A percentile compares a stretch with the other conserved stretches of the same genome.
Conservation (phyloP, 371 early-diverging fungal species). For the Phascolomyces articulosus region DNA sequence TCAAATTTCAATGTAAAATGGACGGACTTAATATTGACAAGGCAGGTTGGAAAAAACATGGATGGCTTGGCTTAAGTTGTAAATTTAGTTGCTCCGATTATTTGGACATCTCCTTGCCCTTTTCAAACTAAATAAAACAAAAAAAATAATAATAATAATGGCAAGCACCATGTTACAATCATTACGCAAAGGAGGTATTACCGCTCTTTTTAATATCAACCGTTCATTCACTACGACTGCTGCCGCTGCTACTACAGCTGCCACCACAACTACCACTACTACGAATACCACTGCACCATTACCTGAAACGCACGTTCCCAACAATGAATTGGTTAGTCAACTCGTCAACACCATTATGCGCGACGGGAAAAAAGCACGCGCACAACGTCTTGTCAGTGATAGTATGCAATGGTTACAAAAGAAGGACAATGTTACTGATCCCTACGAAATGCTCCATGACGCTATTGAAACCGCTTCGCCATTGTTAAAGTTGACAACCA, state of each 20-base stretch:
- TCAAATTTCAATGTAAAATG: too few species aligned
- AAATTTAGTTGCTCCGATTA: not conserved
- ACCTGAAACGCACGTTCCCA: conserved; percentile 30
- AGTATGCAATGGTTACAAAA: conserved; percentile 73
- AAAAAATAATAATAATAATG: conserved; percentile 5
- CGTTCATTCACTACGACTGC: not conserved
- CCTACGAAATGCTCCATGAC: conserved; percentile 64
- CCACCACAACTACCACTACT: not conserved
- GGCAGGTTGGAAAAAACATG: not conserved
- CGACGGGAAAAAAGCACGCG: conserved; percentile 81
- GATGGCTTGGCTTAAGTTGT: conserved; percentile 1
- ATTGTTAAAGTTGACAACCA: conserved; percentile 69
- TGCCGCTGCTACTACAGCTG: not conserved
- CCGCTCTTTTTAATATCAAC: not conserved
- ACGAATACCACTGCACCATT: not conserved
- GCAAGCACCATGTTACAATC: conserved; percentile 5
- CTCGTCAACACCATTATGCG: conserved; percentile 88
- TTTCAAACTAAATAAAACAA: not conserved
- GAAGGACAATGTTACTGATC: conserved; percentile 61
- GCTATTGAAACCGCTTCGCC: conserved; percentile 83
- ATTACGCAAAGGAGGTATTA: not conserved
- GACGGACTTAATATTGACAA: too few species aligned
- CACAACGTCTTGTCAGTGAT: conserved; percentile 70
- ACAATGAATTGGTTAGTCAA: conserved; percentile 76
- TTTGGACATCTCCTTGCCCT: not conserved